phyloP scores from a whole-genome alignment of 352 stramenopile genomes.

The Globisporangium lucens region DNA sequence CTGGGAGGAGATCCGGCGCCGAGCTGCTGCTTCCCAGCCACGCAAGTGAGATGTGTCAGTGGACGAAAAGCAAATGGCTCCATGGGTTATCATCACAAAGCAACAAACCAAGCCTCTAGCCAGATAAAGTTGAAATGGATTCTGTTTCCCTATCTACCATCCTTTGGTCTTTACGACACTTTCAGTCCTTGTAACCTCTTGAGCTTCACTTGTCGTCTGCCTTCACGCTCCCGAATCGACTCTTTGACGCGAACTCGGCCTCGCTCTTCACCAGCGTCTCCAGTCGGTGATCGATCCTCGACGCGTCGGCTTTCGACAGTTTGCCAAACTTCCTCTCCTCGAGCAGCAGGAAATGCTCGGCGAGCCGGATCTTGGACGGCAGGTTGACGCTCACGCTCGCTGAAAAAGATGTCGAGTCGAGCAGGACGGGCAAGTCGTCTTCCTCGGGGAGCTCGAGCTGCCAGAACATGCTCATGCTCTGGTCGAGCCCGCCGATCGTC shows the following conservation, averaged over 20 bases:
- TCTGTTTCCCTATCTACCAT: neutral
- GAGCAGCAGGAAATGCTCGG: conserved; percentile 54
- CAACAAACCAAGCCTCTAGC: neutral
- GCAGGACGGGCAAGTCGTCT: conserved; percentile 48
- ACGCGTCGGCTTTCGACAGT: conserved; percentile 28
- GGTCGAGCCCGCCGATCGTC: conserved; percentile 64
- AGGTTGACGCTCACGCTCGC: conserved; percentile 33
- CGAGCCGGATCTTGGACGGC: conserved; percentile 46
- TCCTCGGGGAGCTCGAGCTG: conserved; percentile 49
- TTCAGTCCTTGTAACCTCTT: neutral
- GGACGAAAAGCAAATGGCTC: neutral
- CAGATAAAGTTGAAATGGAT: neutral
- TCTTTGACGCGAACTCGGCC: conserved; percentile 53
- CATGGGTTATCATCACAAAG: neutral
- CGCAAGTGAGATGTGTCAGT: conserved; percentile 35
- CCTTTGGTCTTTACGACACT: neutral
- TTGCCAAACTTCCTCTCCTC: conserved; percentile 52
- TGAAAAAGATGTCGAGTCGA: conserved; percentile 52
- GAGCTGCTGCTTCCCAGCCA: conserved; percentile 31
- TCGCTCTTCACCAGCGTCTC: conserved; percentile 58
- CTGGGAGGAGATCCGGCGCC: conserved; percentile 77
- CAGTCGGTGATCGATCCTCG: conserved; percentile 37
- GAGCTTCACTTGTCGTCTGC: neutral
- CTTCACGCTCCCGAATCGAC: conserved; percentile 33
- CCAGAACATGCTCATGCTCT: conserved; percentile 57